Evolutionary conservation across 108 stramenopile genomes (phyloP).

Genomic region (Nitzschia sp.): DNA sequence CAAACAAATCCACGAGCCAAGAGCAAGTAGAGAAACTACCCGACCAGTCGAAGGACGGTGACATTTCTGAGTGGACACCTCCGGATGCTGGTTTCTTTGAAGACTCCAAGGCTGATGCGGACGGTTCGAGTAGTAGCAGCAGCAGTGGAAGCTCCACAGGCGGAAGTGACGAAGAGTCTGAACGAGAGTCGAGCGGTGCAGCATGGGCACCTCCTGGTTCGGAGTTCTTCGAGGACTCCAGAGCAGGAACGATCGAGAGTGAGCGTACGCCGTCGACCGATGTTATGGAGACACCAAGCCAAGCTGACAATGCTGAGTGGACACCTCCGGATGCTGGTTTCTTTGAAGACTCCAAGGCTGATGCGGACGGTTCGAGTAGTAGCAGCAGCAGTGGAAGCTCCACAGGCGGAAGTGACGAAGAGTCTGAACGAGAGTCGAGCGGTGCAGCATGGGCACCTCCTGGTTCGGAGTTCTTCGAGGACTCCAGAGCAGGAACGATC

Average conservation of each 20-base stretch:
- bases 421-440: neutral
- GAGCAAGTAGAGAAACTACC: too few relatives aligned
- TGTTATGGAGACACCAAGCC: too few relatives aligned
- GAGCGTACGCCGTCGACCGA: neutral
- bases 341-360: neutral
- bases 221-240: neutral
- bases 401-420: neutral
- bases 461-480: neutral
- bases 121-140: neutral
- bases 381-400: neutral
- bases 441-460: slow-evolving; percentile 3
- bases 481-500: neutral
- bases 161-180: neutral
- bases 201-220: slow-evolving; percentile 6
- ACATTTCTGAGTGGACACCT: neutral
- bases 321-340: neutral
- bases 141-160: neutral
- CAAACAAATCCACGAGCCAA: neutral
- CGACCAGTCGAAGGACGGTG: neutral
- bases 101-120: neutral
- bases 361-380: neutral
- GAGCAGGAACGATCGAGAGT: neutral
- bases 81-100: neutral
- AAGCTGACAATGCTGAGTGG: neutral
- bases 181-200: neutral